phyloP scores from a whole-genome alignment of 2,329 filamentous ascomycete species.

The Epichloe aotearoae region DNA sequence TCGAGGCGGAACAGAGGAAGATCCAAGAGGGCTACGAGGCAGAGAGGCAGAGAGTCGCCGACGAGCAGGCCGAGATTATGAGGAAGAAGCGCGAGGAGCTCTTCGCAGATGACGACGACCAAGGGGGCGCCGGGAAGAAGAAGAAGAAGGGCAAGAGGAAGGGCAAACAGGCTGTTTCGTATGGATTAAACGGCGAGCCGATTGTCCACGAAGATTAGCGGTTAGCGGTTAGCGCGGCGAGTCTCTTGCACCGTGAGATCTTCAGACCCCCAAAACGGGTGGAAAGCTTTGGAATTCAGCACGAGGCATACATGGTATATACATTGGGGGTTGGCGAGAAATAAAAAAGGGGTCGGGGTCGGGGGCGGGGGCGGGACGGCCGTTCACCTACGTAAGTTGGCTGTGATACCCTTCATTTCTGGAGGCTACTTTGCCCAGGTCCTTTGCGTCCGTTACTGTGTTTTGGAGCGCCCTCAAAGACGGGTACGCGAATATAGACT shows the following conservation, averaged over 20 bases:
- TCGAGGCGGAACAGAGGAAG: conserved; percentile 41
- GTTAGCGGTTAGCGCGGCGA: conserved; percentile 8
- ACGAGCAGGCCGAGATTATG: conserved; percentile 35
- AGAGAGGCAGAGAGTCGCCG: conserved; percentile 27
- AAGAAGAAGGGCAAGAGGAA: conserved; percentile 21
- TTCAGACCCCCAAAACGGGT: too few species aligned
- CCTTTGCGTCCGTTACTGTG: too few species aligned
- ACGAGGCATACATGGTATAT: background rate
- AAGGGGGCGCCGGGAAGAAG: conserved; percentile 20
- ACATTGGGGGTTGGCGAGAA: too few species aligned
- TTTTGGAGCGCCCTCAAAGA: too few species aligned
- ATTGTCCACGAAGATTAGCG: conserved; percentile 14
- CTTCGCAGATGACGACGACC: conserved; percentile 28
- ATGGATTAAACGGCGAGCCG: conserved; percentile 25
- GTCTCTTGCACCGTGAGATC: too few species aligned
- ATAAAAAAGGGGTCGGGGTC: too few species aligned
- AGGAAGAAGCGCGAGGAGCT: conserved; percentile 35
- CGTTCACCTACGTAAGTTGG: too few species aligned
- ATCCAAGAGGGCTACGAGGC: conserved; percentile 32
- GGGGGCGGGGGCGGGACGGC: too few species aligned
- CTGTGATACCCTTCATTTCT: too few species aligned
- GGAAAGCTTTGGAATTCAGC: too few species aligned
- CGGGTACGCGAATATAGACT: background rate
- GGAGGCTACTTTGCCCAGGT: too few species aligned
- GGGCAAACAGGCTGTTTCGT: conserved; percentile 19